Base-by-base conservation (phyloP, 345 rosid species). In the Punica granatum region DNA sequence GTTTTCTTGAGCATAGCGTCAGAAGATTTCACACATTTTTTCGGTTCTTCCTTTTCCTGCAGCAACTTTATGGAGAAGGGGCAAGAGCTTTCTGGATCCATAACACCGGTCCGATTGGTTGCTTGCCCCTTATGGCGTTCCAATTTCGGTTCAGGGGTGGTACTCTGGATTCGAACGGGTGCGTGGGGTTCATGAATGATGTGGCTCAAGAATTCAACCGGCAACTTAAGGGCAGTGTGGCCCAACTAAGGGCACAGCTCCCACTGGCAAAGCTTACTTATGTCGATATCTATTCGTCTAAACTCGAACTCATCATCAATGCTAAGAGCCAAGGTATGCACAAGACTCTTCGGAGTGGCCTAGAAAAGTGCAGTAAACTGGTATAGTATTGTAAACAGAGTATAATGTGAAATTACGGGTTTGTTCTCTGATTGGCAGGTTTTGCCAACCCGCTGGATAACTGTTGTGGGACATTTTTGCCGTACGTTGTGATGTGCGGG, bases 81-180 rank as follows among this genome's bases (percentile, higher is more conserved):
- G 88, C 84, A 3, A 77, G 88, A 67, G 78, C 80, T 51, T 80
- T 86, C 74, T 82, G 84, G 85, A 60, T 84, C 61, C 91, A 86
- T 35, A 86, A 73, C 73, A 78, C 76, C 4, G 76, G 86, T 61
- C 85, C 86, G 18, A 82, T 86, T 0, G 84, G 88, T 33, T 82
- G 86, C 79, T 67, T 82, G 53, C 79, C 85, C 11, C 69, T 78
- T 67, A 79, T 77, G 66, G 75, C 75, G 7, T 44, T 73, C 23
- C 67, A 54, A 53, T 79, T 60, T 46, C 74, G 78, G 11, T 70
- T 39, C 16, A 46, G 67, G 1, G 5, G 51, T 30, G 71, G 85
- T 7, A 64, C 74, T 23, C 37, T 80, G 4, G 84, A 82, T 73
- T 70, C 76, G 44, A 21, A 77, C 8, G 83, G 80, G 46, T 82